Evolutionary conservation across 306 rosid genomes (phyloP).

Genomic region (Oxytropis ochrocephala): DNA sequence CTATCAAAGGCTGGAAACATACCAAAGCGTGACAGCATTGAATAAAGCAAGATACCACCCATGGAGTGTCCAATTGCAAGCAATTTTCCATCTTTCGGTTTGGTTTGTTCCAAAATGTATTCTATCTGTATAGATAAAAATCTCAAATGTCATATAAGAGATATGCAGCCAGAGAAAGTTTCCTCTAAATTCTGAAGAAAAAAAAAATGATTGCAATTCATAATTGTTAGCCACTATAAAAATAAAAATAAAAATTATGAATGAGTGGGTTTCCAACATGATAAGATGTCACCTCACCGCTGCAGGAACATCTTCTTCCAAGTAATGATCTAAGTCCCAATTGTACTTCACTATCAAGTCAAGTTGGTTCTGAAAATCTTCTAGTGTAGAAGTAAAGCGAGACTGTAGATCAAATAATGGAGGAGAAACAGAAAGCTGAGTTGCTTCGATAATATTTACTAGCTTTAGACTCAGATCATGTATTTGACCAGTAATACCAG

Average conservation of each 20-base stretch:
- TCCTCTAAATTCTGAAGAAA: background rate
- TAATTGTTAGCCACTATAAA: background rate
- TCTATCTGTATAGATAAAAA: conserved; percentile 54
- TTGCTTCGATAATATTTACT: conserved; percentile 78
- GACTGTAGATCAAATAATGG: conserved; percentile 79
- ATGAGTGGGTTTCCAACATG: conserved; percentile 35
- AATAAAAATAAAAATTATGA: conserved; percentile 10
- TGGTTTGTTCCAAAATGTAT: conserved; percentile 67
- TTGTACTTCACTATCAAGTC: conserved; percentile 92
- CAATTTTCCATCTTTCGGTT: conserved; percentile 85
- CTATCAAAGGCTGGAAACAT: conserved; percentile 24
- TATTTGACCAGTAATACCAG: conserved; percentile 66
- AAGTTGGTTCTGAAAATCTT: conserved; percentile 94
- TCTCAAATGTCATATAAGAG: conserved; percentile 11
- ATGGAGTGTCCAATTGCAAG: conserved; percentile 98
- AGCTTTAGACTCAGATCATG: conserved; percentile 80
- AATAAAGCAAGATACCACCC: conserved; percentile 96
- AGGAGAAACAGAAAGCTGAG: conserved; percentile 88
- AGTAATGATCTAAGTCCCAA: conserved; percentile 95
- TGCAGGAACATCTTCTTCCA: conserved; percentile 94
- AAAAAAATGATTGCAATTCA: background rate
- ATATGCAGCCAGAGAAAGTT: conserved; percentile 12
- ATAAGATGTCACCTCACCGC: conserved; percentile 94
- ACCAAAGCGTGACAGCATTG: conserved; percentile 81
- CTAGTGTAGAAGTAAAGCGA: conserved; percentile 71